Conservation (phyloP, 495 filamentous ascomycete genomes). For the Penicillium angulare region DNA sequence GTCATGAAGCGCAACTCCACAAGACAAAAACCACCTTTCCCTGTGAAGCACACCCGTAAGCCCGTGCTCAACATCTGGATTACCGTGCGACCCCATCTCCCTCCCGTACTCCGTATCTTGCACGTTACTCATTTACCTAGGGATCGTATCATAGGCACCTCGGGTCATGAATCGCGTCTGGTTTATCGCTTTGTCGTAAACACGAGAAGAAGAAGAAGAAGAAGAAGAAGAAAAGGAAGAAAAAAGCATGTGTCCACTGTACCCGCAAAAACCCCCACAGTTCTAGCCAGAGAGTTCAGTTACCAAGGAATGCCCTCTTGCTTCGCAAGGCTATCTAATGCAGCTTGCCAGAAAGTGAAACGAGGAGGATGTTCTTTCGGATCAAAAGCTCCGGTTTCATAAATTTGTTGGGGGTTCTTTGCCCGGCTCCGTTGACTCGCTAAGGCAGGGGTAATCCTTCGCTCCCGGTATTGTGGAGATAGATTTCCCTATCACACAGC, state of each 20-base stretch:
- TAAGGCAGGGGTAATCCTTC: constrained; percentile 22
- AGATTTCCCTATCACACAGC: constrained; percentile 9
- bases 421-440: constrained; percentile 8
- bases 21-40: background rate
- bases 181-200: no score
- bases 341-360: background rate
- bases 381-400: constrained; percentile 19
- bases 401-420: constrained; percentile 1
- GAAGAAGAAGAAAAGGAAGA: no score
- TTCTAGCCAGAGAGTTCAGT: no score
- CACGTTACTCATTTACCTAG: no score
- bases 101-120: background rate
- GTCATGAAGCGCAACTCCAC: constrained; percentile 11
- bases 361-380: constrained; percentile 5
- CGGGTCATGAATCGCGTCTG: no score
- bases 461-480: constrained; percentile 5
- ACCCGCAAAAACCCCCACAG: no score
- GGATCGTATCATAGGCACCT: no score
- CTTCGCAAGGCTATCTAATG: background rate
- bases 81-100: background rate
- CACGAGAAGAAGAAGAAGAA: no score
- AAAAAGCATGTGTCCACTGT: no score
- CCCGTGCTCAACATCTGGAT: background rate
- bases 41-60: background rate
- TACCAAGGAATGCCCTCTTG: background rate